A percentile compares a stretch with the other conserved stretches of the same genome.
phyloP scores from a whole-genome alignment of 495 filamentous ascomycete species.

The Elasticomyces elasticus region DNA sequence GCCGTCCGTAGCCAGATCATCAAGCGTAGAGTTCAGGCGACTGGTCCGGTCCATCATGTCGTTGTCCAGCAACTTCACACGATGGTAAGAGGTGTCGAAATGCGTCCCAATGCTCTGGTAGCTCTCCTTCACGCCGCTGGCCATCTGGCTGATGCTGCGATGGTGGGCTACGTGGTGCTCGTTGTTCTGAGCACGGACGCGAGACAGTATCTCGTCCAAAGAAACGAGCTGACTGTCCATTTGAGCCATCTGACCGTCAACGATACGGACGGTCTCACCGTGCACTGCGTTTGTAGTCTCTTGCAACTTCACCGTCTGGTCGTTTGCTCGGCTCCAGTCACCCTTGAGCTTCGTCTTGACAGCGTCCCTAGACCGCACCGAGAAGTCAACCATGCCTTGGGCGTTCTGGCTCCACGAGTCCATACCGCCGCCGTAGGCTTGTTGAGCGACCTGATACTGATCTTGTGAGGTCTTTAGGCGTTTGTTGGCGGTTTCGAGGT shows the following conservation, averaged over 20 bases:
- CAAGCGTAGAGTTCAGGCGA: conserved; percentile 45
- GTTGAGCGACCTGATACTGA: conserved; percentile 31
- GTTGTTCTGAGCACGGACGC: conserved; percentile 72
- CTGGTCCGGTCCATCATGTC: conserved; percentile 50
- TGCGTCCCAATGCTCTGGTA: conserved; percentile 58
- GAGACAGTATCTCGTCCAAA: conserved; percentile 80
- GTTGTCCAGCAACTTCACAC: conserved; percentile 52
- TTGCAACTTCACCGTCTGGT: conserved; percentile 70
- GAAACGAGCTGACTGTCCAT: conserved; percentile 79
- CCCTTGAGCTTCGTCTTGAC: conserved; percentile 73
- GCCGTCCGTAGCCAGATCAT: conserved; percentile 44
- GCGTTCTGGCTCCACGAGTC: conserved; percentile 65
- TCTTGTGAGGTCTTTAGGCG: conserved; percentile 18
- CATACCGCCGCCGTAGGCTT: conserved; percentile 62
- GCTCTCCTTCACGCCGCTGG: conserved; percentile 54
- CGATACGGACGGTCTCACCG: conserved; percentile 81
- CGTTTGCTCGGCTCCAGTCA: conserved; percentile 76
- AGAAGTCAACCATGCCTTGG: conserved; percentile 55
- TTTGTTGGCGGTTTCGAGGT: conserved; percentile 25
- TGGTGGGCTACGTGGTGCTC: conserved; percentile 59
- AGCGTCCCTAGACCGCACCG: conserved; percentile 59
- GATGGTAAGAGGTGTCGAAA: conserved; percentile 49
- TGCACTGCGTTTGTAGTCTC: conserved; percentile 77
- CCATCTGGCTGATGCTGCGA: conserved; percentile 49
- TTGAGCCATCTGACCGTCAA: conserved; percentile 77